phyloP scores from a whole-genome alignment of 371 early-diverging fungal genomes.

The Batrachochytrium dendrobatidis region DNA sequence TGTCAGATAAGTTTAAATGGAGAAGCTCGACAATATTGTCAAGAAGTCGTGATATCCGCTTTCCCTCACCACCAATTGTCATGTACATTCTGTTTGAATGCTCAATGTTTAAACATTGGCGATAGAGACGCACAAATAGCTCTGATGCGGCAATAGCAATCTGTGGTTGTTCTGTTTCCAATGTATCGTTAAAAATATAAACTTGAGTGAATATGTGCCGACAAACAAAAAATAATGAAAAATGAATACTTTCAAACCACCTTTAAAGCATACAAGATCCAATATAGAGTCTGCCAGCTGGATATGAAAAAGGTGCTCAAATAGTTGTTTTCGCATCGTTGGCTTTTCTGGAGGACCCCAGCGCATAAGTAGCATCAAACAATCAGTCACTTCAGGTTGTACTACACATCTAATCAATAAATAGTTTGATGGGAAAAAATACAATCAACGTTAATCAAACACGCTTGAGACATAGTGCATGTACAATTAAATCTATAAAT shows the following conservation, averaged over 20 bases:
- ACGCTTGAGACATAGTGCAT: too few species aligned
- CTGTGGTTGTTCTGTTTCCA: background rate
- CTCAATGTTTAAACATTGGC: background rate
- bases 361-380: background rate
- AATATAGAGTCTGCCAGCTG: background rate
- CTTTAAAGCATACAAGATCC: background rate
- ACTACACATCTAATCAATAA: conserved; percentile 1
- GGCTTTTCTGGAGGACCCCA: background rate
- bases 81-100: background rate
- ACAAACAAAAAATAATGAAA: too few species aligned
- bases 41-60: background rate
- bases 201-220: too few species aligned
- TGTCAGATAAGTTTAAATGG: too few species aligned
- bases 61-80: background rate
- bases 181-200: background rate
- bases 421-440: too few species aligned
- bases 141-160: background rate
- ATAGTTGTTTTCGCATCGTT: background rate
- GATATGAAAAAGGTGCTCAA: background rate
- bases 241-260: background rate
- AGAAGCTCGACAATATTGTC: background rate
- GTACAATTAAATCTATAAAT: too few species aligned
- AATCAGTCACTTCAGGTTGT: background rate
- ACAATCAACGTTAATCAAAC: too few species aligned
- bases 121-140: background rate